Evolutionary conservation across 192 early-diverging fungal genomes (phyloP).

Genomic region (Coemansia umbellata): DNA sequence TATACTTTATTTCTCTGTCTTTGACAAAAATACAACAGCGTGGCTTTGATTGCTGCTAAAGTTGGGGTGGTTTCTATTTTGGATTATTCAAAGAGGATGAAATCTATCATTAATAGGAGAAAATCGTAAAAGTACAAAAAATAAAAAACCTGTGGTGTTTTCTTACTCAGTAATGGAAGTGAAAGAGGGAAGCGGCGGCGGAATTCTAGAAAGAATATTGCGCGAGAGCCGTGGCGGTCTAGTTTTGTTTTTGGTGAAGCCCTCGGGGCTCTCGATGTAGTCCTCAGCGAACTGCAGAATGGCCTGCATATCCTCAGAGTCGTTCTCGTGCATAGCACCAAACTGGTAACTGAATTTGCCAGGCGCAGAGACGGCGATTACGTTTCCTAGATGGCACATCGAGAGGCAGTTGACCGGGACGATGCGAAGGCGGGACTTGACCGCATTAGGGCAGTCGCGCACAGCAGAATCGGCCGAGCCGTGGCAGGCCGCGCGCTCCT

Average conservation of each 20-base stretch:
- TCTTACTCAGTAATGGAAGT: constrained; percentile 35
- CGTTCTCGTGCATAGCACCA: constrained; percentile 46
- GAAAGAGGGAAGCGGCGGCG: constrained; percentile 34
- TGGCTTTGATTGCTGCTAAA: not conserved
- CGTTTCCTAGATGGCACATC: constrained; percentile 49
- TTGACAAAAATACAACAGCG: not conserved
- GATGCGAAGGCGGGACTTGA: constrained; percentile 44
- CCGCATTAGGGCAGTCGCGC: constrained; percentile 43
- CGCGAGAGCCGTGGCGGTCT: constrained; percentile 31
- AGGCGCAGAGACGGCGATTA: constrained; percentile 35
- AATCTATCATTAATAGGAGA: no score
- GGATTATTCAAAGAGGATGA: not conserved
- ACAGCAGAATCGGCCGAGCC: constrained; percentile 20
- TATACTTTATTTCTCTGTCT: constrained; percentile 1
- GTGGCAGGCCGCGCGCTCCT: constrained; percentile 39
- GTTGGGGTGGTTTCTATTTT: no score
- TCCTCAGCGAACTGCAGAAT: constrained; percentile 52
- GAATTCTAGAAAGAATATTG: constrained; percentile 47
- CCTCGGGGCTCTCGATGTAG: constrained; percentile 44
- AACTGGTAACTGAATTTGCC: constrained; percentile 52
- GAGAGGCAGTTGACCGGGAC: constrained; percentile 46
- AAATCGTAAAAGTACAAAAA: no score
- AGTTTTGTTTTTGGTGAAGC: constrained; percentile 49
- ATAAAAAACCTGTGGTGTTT: not conserved
- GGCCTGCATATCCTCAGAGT: constrained; percentile 47